Conservation (phyloP, 2,329 filamentous ascomycete species). For the Fusarium udum region DNA sequence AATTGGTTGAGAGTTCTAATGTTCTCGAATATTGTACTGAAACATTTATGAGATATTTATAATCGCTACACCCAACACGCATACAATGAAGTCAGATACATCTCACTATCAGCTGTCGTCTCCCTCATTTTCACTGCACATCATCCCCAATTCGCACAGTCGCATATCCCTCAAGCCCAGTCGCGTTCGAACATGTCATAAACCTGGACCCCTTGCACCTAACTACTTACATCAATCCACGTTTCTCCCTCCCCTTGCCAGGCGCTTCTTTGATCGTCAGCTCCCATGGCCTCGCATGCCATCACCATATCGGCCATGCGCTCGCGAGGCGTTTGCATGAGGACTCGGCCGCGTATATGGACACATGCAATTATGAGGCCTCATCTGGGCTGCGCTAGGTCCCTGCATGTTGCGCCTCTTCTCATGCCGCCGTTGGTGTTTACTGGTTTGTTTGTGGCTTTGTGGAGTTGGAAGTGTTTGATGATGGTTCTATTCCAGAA, state of each 20-base stretch:
- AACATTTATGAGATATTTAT: background rate
- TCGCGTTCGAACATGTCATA: conserved; percentile 46
- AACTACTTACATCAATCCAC: conserved; percentile 31
- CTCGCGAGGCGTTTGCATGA: conserved; percentile 13
- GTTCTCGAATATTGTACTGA: rapidly evolving
- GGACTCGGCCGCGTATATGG: conserved; percentile 18
- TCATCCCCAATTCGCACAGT: conserved; percentile 26
- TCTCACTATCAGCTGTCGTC: background rate
- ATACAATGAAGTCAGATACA: background rate
- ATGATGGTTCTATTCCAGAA: conserved; percentile 84
- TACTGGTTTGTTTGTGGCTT: conserved; percentile 67
- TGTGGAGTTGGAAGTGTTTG: conserved; percentile 74
- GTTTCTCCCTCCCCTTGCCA: conserved; percentile 24
- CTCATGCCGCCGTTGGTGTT: conserved; percentile 76
- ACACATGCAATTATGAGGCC: conserved; percentile 12
- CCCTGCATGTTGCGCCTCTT: conserved; percentile 49
- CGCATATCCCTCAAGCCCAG: conserved; percentile 39
- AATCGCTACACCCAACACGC: background rate
- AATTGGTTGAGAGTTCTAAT: background rate
- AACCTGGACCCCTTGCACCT: conserved; percentile 14
- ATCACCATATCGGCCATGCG: conserved; percentile 37
- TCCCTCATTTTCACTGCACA: conserved; percentile 14
- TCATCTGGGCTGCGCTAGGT: conserved; percentile 29
- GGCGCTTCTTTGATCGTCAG: conserved; percentile 10
- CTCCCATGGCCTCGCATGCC: conserved; percentile 39